Evolutionary conservation across 2,329 filamentous ascomycete species (phyloP).

Genomic region (Juglanconis sp.): DNA sequence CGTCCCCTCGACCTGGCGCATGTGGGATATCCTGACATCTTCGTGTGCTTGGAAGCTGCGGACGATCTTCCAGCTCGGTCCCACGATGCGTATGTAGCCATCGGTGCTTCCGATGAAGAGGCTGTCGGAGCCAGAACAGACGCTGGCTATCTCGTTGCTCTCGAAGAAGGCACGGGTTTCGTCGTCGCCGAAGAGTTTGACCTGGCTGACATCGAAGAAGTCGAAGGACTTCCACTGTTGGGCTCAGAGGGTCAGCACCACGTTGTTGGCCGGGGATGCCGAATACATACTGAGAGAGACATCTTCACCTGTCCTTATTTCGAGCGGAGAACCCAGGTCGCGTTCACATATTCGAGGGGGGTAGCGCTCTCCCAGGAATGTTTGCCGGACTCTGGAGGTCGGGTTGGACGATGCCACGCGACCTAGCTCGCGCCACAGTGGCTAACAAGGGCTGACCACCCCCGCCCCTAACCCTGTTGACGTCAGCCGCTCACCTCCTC

Average conservation of each 20-base stretch:
- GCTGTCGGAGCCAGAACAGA: conserved; percentile 83
- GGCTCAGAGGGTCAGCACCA: neutral
- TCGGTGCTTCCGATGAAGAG: conserved; percentile 84
- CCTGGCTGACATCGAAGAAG: conserved; percentile 93
- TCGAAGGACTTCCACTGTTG: conserved; percentile 97
- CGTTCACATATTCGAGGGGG: neutral
- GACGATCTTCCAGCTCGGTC: conserved; percentile 80
- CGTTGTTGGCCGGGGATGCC: neutral
- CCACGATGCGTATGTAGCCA: conserved; percentile 84
- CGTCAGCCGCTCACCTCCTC: no score
- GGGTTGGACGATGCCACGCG: no score
- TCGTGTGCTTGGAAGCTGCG: conserved; percentile 87
- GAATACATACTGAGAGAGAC: conserved; percentile 2
- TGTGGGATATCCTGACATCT: conserved; percentile 75
- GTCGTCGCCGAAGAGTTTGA: conserved; percentile 77
- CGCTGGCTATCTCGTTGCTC: conserved; percentile 76
- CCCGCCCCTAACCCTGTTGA: no score
- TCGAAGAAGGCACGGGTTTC: conserved; percentile 70
- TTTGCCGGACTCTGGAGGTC: no score
- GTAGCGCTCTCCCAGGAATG: neutral
- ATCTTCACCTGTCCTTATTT: neutral
- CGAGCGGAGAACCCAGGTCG: neutral
- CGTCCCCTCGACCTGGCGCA: conserved; percentile 87
- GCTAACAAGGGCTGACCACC: no score
- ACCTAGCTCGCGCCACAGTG: no score